Evolutionary conservation across 2,329 filamentous ascomycete genomes (phyloP).

Genomic region (Amesomyces nigricolor): DNA sequence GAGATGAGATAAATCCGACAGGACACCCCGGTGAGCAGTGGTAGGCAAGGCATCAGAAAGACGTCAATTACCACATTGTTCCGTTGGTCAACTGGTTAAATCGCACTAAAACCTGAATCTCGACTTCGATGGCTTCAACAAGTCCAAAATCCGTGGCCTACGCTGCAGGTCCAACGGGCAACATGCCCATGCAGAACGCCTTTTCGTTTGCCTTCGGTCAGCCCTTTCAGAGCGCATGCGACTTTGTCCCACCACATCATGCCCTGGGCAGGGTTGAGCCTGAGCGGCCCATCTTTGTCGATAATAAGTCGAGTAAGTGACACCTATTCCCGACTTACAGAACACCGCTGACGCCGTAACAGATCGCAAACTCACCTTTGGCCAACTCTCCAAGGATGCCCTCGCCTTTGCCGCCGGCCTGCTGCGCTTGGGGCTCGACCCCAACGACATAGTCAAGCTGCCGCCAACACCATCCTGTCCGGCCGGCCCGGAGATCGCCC

Average conservation of each 20-base stretch:
- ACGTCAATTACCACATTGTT: not conserved
- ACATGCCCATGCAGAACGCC: slow-evolving; percentile 28
- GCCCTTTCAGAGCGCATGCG: slow-evolving; percentile 32
- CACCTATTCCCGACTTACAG: not conserved
- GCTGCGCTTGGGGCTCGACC: slow-evolving; percentile 33
- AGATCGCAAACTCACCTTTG: slow-evolving; percentile 36
- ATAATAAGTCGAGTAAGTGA: slow-evolving; percentile 35
- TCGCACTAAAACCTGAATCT: no score
- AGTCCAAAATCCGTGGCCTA: slow-evolving; percentile 18
- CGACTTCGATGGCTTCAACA: not conserved
- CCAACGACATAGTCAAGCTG: slow-evolving; percentile 31
- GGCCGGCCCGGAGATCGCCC: slow-evolving; percentile 34
- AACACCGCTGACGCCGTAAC: not conserved
- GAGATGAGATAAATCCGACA: not conserved
- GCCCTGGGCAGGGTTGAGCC: slow-evolving; percentile 31
- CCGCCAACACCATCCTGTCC: slow-evolving; percentile 37
- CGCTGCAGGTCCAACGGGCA: slow-evolving; percentile 22
- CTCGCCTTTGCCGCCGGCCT: slow-evolving; percentile 35
- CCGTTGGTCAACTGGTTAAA: no score
- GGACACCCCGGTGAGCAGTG: not conserved
- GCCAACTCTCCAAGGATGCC: slow-evolving; percentile 32
- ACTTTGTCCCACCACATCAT: slow-evolving; percentile 29
- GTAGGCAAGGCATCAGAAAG: no score
- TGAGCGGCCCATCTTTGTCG: slow-evolving; percentile 35
- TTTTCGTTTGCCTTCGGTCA: slow-evolving; percentile 37